Base-by-base conservation (phyloP, 805 yeast genomes). In the Barnettozyma siamensis region DNA sequence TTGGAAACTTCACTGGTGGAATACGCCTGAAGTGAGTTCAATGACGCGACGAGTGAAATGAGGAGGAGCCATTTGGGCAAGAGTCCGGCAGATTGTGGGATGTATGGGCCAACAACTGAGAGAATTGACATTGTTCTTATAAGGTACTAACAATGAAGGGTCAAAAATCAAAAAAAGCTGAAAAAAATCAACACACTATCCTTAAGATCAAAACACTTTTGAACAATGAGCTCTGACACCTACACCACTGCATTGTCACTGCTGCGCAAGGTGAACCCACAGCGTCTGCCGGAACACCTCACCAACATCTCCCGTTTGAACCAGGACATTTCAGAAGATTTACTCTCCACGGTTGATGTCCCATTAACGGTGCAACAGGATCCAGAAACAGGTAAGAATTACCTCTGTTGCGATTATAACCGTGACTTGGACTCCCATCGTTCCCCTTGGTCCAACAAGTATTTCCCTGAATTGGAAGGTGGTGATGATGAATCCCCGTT, bases 351-450 rank as follows among this genome's bases (percentile, higher is more conserved):
- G 0, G 88, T 91, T 11, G 99, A 91, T 63, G 80, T 83, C 38
- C 98, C 98, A 20, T 69, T 91, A 51, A 64, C 67, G 31, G 66
- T 76, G 33, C 45, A 58, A 2, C 44, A 45, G 24, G 60, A 55
- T 38, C 44, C 48, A 7, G 49, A 57, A 23, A 35, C 41, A 2
- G 85, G 85, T 10, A 83, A 83, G 62, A 75, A 73, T 44, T 91
- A 72, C 59, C 71, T 91, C 43, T 76, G 89, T 39, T 91, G 98
- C 64, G 99, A 91, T 61, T 91, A 91, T 61, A 91, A 91, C 63
- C 74, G 99, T 51, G 99, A 91, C 58, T 89, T 95, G 7, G 98
- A 91, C 63, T 80, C 89, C 17, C 85, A 75, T 64, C 73, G 98
- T 52, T 85, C 95, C 0, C 99, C 98, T 6, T 88, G 91, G 88